A percentile compares a stretch with the other conserved stretches of the same genome.
phyloP scores from a whole-genome alignment of 305 asterid genomes.

The Ajuga reptans region DNA sequence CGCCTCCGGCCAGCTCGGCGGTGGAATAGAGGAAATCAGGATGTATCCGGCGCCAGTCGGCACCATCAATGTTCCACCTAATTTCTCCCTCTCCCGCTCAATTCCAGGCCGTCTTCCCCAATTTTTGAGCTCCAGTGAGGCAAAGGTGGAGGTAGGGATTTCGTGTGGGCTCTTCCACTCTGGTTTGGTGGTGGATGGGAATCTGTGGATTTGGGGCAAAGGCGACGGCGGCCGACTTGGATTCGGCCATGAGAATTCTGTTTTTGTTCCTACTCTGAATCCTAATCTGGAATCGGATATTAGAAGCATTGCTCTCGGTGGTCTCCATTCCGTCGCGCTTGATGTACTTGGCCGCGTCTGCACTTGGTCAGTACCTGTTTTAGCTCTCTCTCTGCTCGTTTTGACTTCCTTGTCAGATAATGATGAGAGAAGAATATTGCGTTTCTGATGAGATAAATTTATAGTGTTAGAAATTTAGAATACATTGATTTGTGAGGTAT shows the following conservation, averaged over 20 bases:
- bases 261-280: slow-evolving; percentile 60
- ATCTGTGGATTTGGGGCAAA: slow-evolving; percentile 88
- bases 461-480: neutral
- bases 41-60: slow-evolving; percentile 70
- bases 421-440: neutral
- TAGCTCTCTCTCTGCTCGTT: neutral
- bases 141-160: slow-evolving; percentile 47
- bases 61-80: slow-evolving; percentile 43
- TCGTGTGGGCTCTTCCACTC: slow-evolving; percentile 91
- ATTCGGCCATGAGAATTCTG: slow-evolving; percentile 63
- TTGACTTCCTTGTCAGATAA: neutral
- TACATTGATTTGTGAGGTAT: neutral
- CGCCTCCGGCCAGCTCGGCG: slow-evolving; percentile 92
- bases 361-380: slow-evolving; percentile 65
- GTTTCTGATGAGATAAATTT: neutral
- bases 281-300: slow-evolving; percentile 39
- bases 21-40: slow-evolving; percentile 71
- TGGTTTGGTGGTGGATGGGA: slow-evolving; percentile 63
- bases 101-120: slow-evolving; percentile 59
- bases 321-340: slow-evolving; percentile 84
- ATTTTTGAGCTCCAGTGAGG: neutral
- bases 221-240: slow-evolving; percentile 98
- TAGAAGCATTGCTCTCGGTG: slow-evolving; percentile 72
- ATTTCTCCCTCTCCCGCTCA: slow-evolving; percentile 44
- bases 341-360: slow-evolving; percentile 63